Base-by-base conservation (phyloP, 257 asterid species). In the Primulina eburnea region DNA sequence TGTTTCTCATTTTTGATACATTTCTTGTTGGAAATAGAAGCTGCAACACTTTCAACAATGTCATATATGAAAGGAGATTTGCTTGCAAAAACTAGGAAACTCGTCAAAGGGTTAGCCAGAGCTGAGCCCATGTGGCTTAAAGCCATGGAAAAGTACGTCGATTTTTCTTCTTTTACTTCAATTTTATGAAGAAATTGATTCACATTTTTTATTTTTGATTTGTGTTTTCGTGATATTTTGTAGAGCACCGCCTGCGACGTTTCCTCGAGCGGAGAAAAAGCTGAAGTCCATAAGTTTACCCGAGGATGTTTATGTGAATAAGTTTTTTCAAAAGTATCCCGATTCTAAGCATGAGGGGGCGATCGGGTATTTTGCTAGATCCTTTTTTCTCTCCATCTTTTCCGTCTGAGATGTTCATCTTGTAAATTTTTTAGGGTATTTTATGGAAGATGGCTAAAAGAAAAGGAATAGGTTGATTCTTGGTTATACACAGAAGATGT, bases 121-220 rank as follows among this genome's bases (percentile, higher is more conserved):
- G 69, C 83, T 11, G 99, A 93, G 72, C 99, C 99, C 8, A 70
- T 81, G n/a, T 93, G 99, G 99, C 95, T 93, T 62, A 93, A 90
- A 82, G 89, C 96, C 69, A 93, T 90, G 97, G 97, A 93, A 82
- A 82, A 86, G 97, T 92, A 61, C 0, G 86, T 68, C 28, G 7
- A 16, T 65, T 30, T 20, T 66, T 30, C 71, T 43, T 71, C 34
- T 50, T 29, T 21, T 32, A 20, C 17, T 30, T 30, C 14, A 28
- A 6, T 65, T 32, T 28, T 69, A 18, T 71, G 30, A 7, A 9
- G 14, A 52, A 38, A n/a, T 52, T 50, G 62, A 35, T 33, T 61
- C 38, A 2, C 35, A 37, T n/a, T 60, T 62, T 11, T 74, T 59
- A 69, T 71, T 68, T 5, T 11, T 68, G 70, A 69, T 65, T 71